Evolutionary conservation across 257 asterid species (phyloP).

Genomic region (Solanum tacnaense): DNA sequence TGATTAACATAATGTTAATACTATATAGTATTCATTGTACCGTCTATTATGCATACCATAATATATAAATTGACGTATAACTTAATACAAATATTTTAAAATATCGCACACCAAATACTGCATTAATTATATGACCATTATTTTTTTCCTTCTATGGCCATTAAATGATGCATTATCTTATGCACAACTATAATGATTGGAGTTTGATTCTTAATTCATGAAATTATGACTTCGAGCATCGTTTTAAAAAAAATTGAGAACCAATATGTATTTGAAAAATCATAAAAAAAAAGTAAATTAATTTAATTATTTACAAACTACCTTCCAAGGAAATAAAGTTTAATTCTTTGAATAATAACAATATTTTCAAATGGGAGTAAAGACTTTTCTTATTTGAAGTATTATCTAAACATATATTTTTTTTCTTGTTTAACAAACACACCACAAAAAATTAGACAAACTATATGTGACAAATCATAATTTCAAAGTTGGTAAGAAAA

Average conservation of each 20-base stretch:
- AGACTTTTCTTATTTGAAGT: background rate
- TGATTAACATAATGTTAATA: background rate
- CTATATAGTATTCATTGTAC: background rate
- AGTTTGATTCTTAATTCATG: background rate
- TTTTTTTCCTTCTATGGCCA: no score
- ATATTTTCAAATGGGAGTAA: background rate
- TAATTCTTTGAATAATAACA: background rate
- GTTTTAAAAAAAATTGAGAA: background rate
- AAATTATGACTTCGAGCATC: background rate
- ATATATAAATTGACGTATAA: background rate
- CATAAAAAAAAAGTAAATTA: background rate
- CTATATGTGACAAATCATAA: background rate
- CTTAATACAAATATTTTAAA: background rate
- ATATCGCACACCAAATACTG: no score
- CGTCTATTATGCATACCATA: background rate
- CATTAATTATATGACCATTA: no score
- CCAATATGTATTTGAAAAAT: background rate
- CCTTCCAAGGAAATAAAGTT: background rate
- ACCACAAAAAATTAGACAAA: background rate
- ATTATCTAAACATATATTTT: no score
- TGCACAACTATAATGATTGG: background rate
- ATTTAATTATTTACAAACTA: background rate
- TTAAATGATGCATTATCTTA: no score
- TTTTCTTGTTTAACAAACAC: background rate
- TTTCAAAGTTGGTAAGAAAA: background rate